Evolutionary conservation across 371 early-diverging fungal genomes (phyloP).

Genomic region (Sporodiniella umbellata): DNA sequence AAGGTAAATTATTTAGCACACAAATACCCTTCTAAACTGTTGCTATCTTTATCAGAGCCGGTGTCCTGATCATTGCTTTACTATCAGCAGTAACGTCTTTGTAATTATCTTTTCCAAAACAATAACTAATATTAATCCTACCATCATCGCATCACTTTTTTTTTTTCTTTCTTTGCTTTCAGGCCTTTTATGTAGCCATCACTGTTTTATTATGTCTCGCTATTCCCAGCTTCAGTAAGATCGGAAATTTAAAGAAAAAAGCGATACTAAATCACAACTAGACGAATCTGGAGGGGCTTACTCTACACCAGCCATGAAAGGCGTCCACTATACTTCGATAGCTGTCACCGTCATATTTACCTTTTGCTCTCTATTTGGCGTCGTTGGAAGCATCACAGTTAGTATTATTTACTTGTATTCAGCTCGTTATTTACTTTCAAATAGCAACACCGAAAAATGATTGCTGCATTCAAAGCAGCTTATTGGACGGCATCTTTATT

Average conservation of each 20-base stretch:
- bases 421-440: not conserved
- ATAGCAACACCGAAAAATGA: conserved; percentile 30
- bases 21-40: too few species aligned
- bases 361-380: conserved; percentile 24
- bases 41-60: too few species aligned
- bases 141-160: too few species aligned
- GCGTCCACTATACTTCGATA: conserved; percentile 14
- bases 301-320: not conserved
- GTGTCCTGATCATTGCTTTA: conserved; percentile 27
- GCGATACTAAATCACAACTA: too few species aligned
- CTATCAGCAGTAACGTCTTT: conserved; percentile 17
- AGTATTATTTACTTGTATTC: not conserved
- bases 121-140: not conserved
- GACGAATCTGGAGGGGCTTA: not conserved
- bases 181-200: conserved; percentile 16
- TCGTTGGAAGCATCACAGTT: conserved; percentile 25
- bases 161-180: too few species aligned
- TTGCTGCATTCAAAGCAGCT: conserved; percentile 16
- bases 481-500: conserved; percentile 22
- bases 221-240: not conserved
- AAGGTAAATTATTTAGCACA: too few species aligned
- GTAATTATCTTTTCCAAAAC: not conserved
- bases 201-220: conserved; percentile 11
- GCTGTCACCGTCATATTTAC: conserved; percentile 20
- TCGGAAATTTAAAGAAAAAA: too few species aligned